A percentile compares a stretch with the other conserved stretches of the same genome.
These are phyloP conservation scores for Spergularia marina DNA, from an alignment of 148 eudicot species.

Conservation along the genomic window DNA sequence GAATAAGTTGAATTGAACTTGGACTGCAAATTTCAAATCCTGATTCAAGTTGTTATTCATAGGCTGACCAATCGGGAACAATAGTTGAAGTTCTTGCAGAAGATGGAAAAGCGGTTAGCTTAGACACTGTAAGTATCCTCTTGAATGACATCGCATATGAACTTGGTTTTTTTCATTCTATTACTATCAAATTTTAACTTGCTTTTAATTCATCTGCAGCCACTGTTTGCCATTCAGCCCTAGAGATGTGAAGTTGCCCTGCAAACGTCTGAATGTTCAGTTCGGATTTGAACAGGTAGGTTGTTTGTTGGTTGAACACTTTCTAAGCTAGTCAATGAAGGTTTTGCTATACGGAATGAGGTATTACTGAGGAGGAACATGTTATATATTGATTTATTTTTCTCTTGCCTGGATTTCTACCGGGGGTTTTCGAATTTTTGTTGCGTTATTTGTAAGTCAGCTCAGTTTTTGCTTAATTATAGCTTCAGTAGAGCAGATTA, in stretches of 20 bases:
- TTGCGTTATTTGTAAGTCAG: background rate
- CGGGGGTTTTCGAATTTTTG: constrained; percentile 3
- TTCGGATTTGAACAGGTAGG: constrained; percentile 4
- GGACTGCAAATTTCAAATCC: constrained; percentile 5
- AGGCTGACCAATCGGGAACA: constrained; percentile 67
- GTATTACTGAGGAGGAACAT: constrained; percentile 5
- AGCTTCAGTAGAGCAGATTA: constrained; percentile 10
- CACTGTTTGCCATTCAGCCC: constrained; percentile 32
- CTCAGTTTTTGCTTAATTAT: background rate
- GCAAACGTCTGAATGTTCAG: background rate
- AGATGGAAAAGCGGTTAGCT: constrained; percentile 55
- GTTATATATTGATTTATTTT: constrained; percentile 18
- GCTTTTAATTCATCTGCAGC: constrained; percentile 24
- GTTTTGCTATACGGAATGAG: constrained; percentile 19
- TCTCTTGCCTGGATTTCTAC: background rate
- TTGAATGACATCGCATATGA: background rate
- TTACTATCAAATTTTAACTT: background rate
- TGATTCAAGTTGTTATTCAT: constrained; percentile 4
- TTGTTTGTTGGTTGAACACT: constrained; percentile 8
- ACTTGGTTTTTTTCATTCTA: constrained; percentile 2
- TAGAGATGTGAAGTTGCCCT: constrained; percentile 6
- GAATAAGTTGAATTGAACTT: background rate
- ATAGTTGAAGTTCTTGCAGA: constrained; percentile 47
- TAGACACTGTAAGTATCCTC: constrained; percentile 42
- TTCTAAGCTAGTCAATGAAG: constrained; percentile 2